These are phyloP conservation scores for Candida khao-thaluensis DNA, from an alignment of 805 yeast species.

Conservation along the genomic window DNA sequence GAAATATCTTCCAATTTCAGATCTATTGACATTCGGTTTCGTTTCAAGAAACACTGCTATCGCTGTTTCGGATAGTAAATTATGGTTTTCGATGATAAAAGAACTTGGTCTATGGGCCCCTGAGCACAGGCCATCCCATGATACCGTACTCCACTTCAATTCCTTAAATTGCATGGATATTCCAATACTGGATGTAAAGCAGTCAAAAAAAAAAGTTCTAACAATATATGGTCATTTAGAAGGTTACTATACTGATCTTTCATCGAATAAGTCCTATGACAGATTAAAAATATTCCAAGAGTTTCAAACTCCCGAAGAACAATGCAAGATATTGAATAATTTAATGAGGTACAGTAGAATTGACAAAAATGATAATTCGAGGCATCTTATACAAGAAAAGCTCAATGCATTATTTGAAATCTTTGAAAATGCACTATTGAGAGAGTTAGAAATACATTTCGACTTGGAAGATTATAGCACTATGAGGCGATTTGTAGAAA, in stretches of 20 bases:
- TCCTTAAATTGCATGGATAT: conserved; percentile 38
- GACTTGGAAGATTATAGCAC: conserved; percentile 44
- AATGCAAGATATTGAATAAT: conserved; percentile 45
- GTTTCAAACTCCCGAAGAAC: conserved; percentile 51
- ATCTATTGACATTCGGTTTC: conserved; percentile 36
- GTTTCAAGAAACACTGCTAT: conserved; percentile 39
- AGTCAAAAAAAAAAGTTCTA: conserved; percentile 40
- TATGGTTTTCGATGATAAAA: conserved; percentile 39
- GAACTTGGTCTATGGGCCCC: conserved; percentile 37
- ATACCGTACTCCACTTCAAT: neutral
- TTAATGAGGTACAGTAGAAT: conserved; percentile 39
- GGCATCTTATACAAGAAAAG: conserved; percentile 36
- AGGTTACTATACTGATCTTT: conserved; percentile 48
- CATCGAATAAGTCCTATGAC: conserved; percentile 38
- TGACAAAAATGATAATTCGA: conserved; percentile 29
- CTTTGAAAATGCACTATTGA: conserved; percentile 66
- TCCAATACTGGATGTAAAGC: conserved; percentile 22
- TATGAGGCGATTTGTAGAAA: conserved; percentile 35
- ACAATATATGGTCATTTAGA: conserved; percentile 38
- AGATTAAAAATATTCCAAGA: conserved; percentile 46
- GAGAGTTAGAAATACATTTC: conserved; percentile 63
- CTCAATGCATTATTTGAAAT: conserved; percentile 60
- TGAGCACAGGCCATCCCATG: conserved; percentile 16
- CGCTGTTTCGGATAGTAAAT: conserved; percentile 36
- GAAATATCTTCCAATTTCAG: conserved; percentile 34